phyloP scores from a whole-genome alignment of 1,284 basidiomycete species.

The Spongispora temasekensis region DNA sequence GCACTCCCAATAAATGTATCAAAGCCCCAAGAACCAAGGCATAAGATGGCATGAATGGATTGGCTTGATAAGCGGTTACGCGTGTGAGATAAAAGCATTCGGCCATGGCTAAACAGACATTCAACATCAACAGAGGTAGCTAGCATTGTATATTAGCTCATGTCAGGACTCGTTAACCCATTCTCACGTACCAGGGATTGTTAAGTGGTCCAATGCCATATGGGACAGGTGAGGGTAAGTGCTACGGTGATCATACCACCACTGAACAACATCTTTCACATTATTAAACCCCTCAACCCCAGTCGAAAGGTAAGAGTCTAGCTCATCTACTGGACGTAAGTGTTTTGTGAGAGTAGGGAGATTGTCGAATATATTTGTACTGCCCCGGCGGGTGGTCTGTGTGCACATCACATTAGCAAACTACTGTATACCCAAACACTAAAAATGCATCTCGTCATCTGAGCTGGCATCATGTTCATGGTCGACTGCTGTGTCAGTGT shows the following conservation, averaged over 20 bases:
- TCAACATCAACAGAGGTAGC: too few relatives aligned
- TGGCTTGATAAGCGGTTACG: background rate
- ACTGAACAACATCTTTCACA: background rate
- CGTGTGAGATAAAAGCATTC: background rate
- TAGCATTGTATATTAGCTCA: background rate
- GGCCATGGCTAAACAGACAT: too few relatives aligned
- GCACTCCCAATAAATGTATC: background rate
- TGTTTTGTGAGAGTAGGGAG: background rate
- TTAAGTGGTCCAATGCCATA: background rate
- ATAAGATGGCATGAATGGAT: too few relatives aligned
- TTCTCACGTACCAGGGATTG: background rate
- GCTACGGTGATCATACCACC: background rate
- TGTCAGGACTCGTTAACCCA: background rate
- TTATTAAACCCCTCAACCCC: too few relatives aligned
- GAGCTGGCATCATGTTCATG: too few relatives aligned
- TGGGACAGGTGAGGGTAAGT: background rate
- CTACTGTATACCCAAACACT: too few relatives aligned
- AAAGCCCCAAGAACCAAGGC: background rate
- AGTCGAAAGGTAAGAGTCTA: background rate
- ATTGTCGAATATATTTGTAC: background rate
- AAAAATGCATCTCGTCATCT: too few relatives aligned
- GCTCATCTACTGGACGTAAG: background rate
- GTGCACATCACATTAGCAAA: too few relatives aligned
- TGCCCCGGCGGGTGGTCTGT: too few relatives aligned
- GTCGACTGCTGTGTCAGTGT: too few relatives aligned